Evolutionary conservation across 2,329 filamentous ascomycete species (phyloP), one percentile per base, ranked within the genome.

Genomic region (Verticillium isaacii): DNA sequence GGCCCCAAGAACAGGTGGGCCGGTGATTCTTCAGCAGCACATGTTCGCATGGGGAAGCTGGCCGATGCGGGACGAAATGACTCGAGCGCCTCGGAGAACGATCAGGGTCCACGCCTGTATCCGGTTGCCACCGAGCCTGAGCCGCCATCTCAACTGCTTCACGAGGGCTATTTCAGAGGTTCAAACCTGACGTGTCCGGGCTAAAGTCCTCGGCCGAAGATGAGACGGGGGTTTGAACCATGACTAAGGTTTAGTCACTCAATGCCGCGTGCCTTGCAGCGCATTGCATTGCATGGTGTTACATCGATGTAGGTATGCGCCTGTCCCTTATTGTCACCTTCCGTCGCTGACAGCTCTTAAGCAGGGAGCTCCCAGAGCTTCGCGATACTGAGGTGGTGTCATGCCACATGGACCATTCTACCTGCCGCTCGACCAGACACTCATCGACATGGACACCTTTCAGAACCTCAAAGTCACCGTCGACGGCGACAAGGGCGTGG

Each of bases 401-500:
- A 23, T 23, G 45, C 19, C 45, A 52, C 17, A 23, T 23, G 23
- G 4, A 25, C 45, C 45, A 52, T 52, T 52, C 8, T 5, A 23
- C 19, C 45, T 19, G 45, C 8, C n/a, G 19, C 39, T 5, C 19
- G 11, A 52, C 11, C 34, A 11, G 34, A 36, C 14, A 9, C 17
- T 36, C 12, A 57, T 14, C 15, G 14, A 8, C 60, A 67, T 66
- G 65, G 61, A 63, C 39, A 58, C 25, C 32, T 60, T 65, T 11
- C 41, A 59, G 5, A 64, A 63, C 19, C 57, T 65, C 56, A 50
- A 60, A 23, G 37, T 65, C 19, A 54, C 58, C 8, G 41, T 63
- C 11, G 60, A 64, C n/a, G 59, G 50, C 36, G 57, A 59, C 12
- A 65, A 63, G 57, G 61, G 60, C 34, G 61, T 62, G 32, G 63